Evolutionary conservation across 1,139 yeast genomes (phyloP).

Genomic region (Komagataea norvegica): DNA sequence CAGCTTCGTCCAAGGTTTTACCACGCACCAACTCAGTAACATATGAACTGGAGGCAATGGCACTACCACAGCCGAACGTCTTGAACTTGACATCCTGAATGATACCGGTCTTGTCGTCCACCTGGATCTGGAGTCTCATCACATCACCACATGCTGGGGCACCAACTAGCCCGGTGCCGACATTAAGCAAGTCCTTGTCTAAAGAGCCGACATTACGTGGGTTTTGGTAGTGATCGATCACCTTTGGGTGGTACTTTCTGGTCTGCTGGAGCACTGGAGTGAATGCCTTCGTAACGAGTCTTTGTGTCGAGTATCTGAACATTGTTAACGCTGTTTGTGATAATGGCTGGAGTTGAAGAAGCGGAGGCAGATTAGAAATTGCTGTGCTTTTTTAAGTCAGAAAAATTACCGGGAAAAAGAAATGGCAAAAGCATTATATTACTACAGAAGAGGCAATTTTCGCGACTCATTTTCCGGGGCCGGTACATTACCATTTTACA

Average conservation of each 20-base stretch:
- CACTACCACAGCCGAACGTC: constrained; percentile 98
- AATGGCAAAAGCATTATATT: too few species aligned
- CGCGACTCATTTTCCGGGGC: too few species aligned
- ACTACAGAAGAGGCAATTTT: background rate
- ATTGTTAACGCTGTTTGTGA: constrained; percentile 9
- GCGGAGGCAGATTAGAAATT: background rate
- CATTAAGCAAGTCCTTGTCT: constrained; percentile 69
- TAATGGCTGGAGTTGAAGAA: background rate
- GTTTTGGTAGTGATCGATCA: constrained; percentile 89
- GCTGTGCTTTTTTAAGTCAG: background rate
- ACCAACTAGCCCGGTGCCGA: constrained; percentile 97
- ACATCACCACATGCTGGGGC: constrained; percentile 99
- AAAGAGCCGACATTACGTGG: constrained; percentile 95
- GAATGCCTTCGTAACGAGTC: constrained; percentile 16
- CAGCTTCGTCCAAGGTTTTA: constrained; percentile 90
- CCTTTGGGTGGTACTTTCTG: constrained; percentile 62
- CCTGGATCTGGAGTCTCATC: constrained; percentile 94
- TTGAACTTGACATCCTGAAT: constrained; percentile 95
- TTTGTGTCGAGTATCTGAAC: constrained; percentile 20
- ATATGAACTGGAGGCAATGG: constrained; percentile 92
- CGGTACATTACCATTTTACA: too few species aligned
- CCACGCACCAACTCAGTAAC: constrained; percentile 96
- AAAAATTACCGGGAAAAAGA: background rate
- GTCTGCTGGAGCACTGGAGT: constrained; percentile 25
- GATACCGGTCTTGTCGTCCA: constrained; percentile 82